A percentile compares a stretch with the other conserved stretches of the same genome.
Conservation (phyloP, 139 green algal species). For the Chlamydomonas sphaeroides region DNA sequence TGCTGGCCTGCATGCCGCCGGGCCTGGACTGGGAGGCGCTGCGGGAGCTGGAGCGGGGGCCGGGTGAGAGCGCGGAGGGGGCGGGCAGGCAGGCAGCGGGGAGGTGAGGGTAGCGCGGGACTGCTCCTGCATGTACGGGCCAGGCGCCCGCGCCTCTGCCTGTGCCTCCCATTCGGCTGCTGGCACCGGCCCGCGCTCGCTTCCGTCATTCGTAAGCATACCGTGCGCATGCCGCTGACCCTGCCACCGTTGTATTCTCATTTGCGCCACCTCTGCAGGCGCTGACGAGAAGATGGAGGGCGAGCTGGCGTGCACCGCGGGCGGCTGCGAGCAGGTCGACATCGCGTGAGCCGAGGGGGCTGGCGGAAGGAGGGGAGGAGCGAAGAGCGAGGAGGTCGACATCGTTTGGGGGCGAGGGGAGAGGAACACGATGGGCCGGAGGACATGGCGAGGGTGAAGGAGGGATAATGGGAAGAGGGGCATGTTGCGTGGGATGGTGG, state of each 20-base stretch:
- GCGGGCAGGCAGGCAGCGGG: not conserved
- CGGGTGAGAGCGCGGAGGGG: no score
- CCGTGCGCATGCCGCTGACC: not conserved
- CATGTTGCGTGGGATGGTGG: no score
- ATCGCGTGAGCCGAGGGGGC: slow-evolving; percentile 2
- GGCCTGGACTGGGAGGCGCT: slow-evolving; percentile 45
- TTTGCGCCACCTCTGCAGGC: not conserved
- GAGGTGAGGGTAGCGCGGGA: no score
- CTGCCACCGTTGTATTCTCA: not conserved
- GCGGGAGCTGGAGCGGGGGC: slow-evolving; percentile 47
- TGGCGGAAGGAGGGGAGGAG: not conserved
- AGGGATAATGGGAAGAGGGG: no score
- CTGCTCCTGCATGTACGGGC: no score
- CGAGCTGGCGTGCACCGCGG: slow-evolving; percentile 53
- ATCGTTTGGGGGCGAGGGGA: no score
- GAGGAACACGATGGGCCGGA: no score
- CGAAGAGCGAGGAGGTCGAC: no score
- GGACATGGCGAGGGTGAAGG: not conserved
- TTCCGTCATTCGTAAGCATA: no score
- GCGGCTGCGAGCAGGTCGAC: slow-evolving; percentile 55
- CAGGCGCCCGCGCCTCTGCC: no score
- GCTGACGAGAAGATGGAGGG: slow-evolving; percentile 49
- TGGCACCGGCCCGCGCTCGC: no score
- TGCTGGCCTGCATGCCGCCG: slow-evolving; percentile 48
- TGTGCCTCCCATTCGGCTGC: no score